Percentiles rank a stretch among this genome's conserved stretches.
Evolutionary conservation across 768 basidiomycete genomes (phyloP).

Genomic region (Leccinum barrowsii): DNA sequence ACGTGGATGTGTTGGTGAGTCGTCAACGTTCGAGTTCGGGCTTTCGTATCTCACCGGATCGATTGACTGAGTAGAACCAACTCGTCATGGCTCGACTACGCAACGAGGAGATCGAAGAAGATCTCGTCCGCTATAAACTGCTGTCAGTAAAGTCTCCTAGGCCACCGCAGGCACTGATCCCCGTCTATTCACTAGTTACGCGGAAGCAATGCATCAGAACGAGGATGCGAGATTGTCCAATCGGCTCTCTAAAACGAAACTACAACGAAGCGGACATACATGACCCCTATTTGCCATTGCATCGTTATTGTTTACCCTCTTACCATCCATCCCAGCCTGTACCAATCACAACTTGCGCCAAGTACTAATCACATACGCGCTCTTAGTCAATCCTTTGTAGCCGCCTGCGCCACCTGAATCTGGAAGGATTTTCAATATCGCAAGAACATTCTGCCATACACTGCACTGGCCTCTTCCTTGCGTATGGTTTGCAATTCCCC

Average conservation of each 20-base stretch:
- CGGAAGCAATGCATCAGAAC: slow-evolving; percentile 77
- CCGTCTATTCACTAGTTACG: slow-evolving; percentile 35
- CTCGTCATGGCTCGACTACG: slow-evolving; percentile 84
- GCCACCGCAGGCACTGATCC: not conserved
- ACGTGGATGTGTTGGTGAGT: slow-evolving; percentile 69
- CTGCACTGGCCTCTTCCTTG: slow-evolving; percentile 58
- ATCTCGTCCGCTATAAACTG: slow-evolving; percentile 92
- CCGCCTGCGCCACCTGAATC: slow-evolving; percentile 16
- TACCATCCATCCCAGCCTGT: slow-evolving; percentile 12
- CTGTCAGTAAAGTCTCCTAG: slow-evolving; percentile 42
- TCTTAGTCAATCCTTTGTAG: slow-evolving; percentile 10
- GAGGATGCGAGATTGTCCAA: slow-evolving; percentile 68
- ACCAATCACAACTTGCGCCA: not conserved
- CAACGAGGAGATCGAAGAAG: slow-evolving; percentile 90
- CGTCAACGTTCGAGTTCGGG: not conserved
- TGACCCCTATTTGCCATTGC: not conserved
- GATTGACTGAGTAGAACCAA: slow-evolving; percentile 63
- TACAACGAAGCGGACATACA: slow-evolving; percentile 15
- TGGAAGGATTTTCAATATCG: slow-evolving; percentile 5
- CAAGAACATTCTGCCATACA: not conserved
- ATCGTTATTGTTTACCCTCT: slow-evolving; percentile 4
- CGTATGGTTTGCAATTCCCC: slow-evolving; percentile 78
- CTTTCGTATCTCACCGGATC: slow-evolving; percentile 22
- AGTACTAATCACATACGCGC: not conserved
- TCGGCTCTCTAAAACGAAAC: slow-evolving; percentile 44